These are phyloP conservation scores for Cymbopogon flexuosus DNA, from an alignment of 202 grass and related monocot genomes.

Conservation along the genomic window DNA sequence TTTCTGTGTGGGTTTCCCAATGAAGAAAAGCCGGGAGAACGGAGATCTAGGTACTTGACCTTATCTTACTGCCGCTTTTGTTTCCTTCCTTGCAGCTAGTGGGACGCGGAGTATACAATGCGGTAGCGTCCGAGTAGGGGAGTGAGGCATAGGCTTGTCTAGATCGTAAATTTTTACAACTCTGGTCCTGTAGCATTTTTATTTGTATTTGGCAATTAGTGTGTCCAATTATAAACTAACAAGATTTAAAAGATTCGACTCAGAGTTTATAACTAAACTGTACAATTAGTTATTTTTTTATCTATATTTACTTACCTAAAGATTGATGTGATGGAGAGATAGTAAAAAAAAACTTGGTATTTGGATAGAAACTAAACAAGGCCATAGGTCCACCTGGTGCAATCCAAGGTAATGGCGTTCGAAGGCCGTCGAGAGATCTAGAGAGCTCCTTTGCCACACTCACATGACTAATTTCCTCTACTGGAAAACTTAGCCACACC, in stretches of 20 bases:
- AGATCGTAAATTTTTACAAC: too few species aligned
- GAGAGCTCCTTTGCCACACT: neutral
- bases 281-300: too few species aligned
- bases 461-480: neutral
- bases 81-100: neutral
- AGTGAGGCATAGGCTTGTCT: too few species aligned
- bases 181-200: too few species aligned
- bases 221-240: too few species aligned
- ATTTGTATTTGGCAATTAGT: too few species aligned
- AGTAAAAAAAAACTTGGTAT: too few species aligned
- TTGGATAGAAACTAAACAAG: too few species aligned
- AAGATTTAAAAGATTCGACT: too few species aligned
- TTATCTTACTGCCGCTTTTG: neutral
- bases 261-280: too few species aligned
- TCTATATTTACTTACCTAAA: too few species aligned
- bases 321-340: too few species aligned
- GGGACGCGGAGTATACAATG: neutral
- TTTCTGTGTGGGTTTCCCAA: neutral
- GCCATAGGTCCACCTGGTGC: conserved; percentile 22
- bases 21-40: conserved; percentile 10
- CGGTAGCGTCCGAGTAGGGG: neutral
- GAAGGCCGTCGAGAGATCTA: neutral
- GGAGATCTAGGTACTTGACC: neutral
- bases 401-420: neutral
- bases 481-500: neutral